Conservation (phyloP, 2,329 filamentous ascomycete genomes). For the Cercospora sojina region DNA sequence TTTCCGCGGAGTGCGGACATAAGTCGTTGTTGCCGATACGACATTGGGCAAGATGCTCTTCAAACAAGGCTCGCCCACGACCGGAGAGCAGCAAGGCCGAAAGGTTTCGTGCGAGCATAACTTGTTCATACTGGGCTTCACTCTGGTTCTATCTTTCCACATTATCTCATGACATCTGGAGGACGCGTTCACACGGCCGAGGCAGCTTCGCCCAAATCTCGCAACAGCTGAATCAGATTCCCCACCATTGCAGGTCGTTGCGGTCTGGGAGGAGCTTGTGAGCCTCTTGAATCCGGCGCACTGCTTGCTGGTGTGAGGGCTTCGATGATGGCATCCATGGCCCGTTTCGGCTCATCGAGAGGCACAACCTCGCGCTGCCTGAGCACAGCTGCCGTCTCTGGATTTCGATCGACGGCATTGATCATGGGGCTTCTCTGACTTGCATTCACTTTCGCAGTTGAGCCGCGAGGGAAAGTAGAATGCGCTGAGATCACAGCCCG, state of each 20-base stretch:
- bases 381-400: constrained; percentile 16
- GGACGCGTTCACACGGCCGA: constrained; percentile 16
- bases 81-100: no score
- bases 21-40: not conserved
- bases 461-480: constrained; percentile 17
- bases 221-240: constrained; percentile 27
- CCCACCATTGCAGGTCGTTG: constrained; percentile 27
- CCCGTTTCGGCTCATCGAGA: constrained; percentile 20
- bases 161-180: not conserved
- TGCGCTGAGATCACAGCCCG: constrained; percentile 23
- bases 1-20: not conserved
- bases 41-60: not conserved
- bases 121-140: not conserved
- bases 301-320: constrained; percentile 23
- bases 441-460: constrained; percentile 7
- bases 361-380: constrained; percentile 16
- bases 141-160: not conserved
- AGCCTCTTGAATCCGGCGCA: constrained; percentile 16
- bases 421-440: constrained; percentile 12
- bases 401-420: constrained; percentile 13
- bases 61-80: not conserved
- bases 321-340: constrained; percentile 27
- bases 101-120: not conserved
- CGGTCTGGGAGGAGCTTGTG: constrained; percentile 3
- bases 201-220: constrained; percentile 24